A percentile compares a stretch with the other conserved stretches of the same genome.
Evolutionary conservation across 1,139 yeast genomes (phyloP).

Genomic region (Petasospora rhodanensis): DNA sequence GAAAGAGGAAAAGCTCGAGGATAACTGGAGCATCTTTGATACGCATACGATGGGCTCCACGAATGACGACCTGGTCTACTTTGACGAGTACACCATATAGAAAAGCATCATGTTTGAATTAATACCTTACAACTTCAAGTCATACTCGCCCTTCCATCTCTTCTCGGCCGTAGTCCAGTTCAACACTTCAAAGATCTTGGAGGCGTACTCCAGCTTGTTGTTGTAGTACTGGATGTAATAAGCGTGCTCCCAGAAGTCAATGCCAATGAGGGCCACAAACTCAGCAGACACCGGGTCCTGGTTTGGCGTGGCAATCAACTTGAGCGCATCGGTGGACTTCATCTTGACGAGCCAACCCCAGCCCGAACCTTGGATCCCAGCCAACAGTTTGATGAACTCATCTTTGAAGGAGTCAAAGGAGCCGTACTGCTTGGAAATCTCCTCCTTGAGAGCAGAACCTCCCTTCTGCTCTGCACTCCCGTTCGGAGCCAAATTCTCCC

Average conservation of each 20-base stretch:
- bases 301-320: slow-evolving; percentile 77
- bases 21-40: slow-evolving; percentile 35
- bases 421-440: slow-evolving; percentile 65
- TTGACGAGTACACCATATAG: slow-evolving; percentile 35
- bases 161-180: slow-evolving; percentile 89
- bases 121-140: slow-evolving; percentile 67
- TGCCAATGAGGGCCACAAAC: slow-evolving; percentile 75
- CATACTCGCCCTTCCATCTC: slow-evolving; percentile 76
- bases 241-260: slow-evolving; percentile 98
- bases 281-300: slow-evolving; percentile 75
- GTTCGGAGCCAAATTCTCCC: slow-evolving; percentile 84
- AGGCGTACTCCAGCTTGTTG: slow-evolving; percentile 88
- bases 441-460: slow-evolving; percentile 73
- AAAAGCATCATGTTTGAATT: not conserved
- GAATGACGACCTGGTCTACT: slow-evolving; percentile 32
- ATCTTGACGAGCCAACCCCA: slow-evolving; percentile 94
- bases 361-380: slow-evolving; percentile 95
- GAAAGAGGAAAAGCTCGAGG: slow-evolving; percentile 25
- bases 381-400: slow-evolving; percentile 67
- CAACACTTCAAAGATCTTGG: slow-evolving; percentile 91
- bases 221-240: slow-evolving; percentile 92
- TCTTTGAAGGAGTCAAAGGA: slow-evolving; percentile 64
- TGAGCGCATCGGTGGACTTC: slow-evolving; percentile 65
- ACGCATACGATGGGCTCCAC: no score
- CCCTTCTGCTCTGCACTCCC: slow-evolving; percentile 40